These are phyloP conservation scores for Lepidium aucheri DNA, from an alignment of 345 rosid species.

Conservation along the genomic window DNA sequence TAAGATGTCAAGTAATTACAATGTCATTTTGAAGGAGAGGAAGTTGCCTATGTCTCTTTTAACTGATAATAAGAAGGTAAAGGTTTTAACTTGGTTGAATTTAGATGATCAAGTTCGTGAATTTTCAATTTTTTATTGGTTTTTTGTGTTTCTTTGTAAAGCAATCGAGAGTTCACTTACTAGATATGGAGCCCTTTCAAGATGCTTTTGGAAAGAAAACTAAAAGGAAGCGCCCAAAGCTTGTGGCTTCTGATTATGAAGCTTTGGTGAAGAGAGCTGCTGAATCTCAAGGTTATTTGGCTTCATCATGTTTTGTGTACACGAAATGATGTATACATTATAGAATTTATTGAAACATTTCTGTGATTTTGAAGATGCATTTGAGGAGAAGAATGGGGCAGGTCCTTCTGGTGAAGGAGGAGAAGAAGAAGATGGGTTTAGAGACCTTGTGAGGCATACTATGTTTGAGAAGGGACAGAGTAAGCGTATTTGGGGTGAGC, in stretches of 20 bases:
- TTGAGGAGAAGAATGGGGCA: conserved; percentile 44
- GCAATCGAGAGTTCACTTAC: conserved; percentile 90
- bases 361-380: conserved; percentile 43
- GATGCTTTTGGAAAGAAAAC: conserved; percentile 80
- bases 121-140: not conserved
- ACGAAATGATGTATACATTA: not conserved
- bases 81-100: not conserved
- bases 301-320: not conserved
- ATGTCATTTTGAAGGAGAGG: conserved; percentile 73
- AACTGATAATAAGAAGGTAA: conserved; percentile 70
- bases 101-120: not conserved
- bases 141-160: conserved; percentile 18
- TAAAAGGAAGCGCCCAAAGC: conserved; percentile 83
- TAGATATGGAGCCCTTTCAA: conserved; percentile 68
- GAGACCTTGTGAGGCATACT: conserved; percentile 84
- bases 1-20: conserved; percentile 59
- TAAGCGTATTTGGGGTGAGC: conserved; percentile 98
- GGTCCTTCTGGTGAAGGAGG: conserved; percentile 39
- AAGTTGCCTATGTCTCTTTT: conserved; percentile 76
- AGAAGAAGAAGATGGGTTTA: conserved; percentile 65
- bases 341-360: not conserved
- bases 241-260: conserved; percentile 74
- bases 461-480: conserved; percentile 99
- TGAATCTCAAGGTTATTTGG: conserved; percentile 67
- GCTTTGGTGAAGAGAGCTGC: conserved; percentile 64